Base-by-base conservation (phyloP, 306 rosid genomes). In the Ochetophila trinervis region DNA sequence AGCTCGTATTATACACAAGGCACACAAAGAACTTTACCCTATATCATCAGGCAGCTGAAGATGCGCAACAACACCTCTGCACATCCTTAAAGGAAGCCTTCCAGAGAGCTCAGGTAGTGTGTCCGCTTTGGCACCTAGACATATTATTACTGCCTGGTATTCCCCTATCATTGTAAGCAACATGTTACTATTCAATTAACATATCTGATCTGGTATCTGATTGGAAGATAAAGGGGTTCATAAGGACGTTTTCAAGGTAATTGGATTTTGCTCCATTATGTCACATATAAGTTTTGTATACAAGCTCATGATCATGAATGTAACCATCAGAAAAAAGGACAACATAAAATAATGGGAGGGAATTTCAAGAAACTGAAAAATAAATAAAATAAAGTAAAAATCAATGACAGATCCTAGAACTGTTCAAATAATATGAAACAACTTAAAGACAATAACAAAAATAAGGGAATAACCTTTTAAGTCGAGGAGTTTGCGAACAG, bases 41-140 rank as follows among this genome's bases (percentile, higher is more conserved):
- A 32, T 74, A 73, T 81, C 70, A 57, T 83, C 76, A 62, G 88
- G 87, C 34, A 81, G 84, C 80, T 82, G 82, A 62, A 93, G 70
- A 52, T 93, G 87, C 17, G 87, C 88, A 77, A 89, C 86, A 9
- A 93, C 88, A 65, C 98, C 98, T 69, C 98, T 82, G 62, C 98
- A 87, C 12, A 91, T 86, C 77, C 97, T 87, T 79, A 93, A 74
- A 54, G 97, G 98, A 81, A 93, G 90, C 83, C 73, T 86, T 76
- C 97, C 96, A 37, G 86, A 71, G 60, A 93, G 85, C 74, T 93
- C 97, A 42, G 89, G 89, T 76, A 93, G 89, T 79, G 78, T 78
- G 74, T 83, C 86, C 20, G 74, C 91, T 53, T 86, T 87, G 77
- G 94, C 97, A 67, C 98, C 98, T 27, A 93, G 76, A 82, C 98